These are phyloP conservation scores for Entomortierella chlamydospora DNA, from an alignment of 192 early-diverging fungal genomes.

Conservation along the genomic window DNA sequence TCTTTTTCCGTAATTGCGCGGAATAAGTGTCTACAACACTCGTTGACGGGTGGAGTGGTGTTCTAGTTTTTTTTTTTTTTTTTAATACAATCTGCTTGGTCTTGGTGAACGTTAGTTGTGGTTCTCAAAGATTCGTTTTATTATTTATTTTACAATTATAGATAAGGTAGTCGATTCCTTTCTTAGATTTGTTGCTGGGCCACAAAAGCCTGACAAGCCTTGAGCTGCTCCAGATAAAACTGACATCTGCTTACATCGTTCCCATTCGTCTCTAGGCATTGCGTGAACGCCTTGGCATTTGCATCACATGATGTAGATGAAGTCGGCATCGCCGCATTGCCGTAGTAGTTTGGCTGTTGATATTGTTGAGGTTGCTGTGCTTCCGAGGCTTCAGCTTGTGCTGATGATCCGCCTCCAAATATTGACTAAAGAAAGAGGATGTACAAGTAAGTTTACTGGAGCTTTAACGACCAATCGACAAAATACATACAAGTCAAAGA, in stretches of 20 bases:
- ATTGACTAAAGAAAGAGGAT: slow-evolving; percentile 61
- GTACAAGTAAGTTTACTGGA: slow-evolving; percentile 17
- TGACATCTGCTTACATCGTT: slow-evolving; percentile 87
- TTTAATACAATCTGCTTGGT: too few relatives aligned
- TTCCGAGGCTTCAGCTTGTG: slow-evolving; percentile 47
- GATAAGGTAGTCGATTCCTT: not conserved
- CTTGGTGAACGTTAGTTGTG: too few relatives aligned
- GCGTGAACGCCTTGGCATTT: slow-evolving; percentile 84
- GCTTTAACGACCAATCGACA: slow-evolving; percentile 2
- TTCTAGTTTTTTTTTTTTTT: too few relatives aligned
- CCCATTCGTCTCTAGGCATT: slow-evolving; percentile 86
- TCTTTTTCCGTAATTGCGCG: too few relatives aligned
- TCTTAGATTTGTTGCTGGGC: slow-evolving; percentile 52
- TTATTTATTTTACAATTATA: not conserved
- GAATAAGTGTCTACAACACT: too few relatives aligned
- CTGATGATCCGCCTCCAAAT: slow-evolving; percentile 59
- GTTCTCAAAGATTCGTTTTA: too few relatives aligned
- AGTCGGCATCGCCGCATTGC: slow-evolving; percentile 24
- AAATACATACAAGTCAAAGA: slow-evolving; percentile 54
- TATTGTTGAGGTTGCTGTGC: slow-evolving; percentile 39
- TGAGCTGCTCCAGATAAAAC: slow-evolving; percentile 92
- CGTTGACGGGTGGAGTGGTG: too few relatives aligned
- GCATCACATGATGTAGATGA: slow-evolving; percentile 65
- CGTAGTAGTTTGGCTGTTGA: slow-evolving; percentile 54
- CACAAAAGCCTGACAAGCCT: slow-evolving; percentile 65